A percentile compares a stretch with the other conserved stretches of the same genome.
phyloP scores from a whole-genome alignment of 1,139 yeast genomes.

The Kluyveromyces sp. region DNA sequence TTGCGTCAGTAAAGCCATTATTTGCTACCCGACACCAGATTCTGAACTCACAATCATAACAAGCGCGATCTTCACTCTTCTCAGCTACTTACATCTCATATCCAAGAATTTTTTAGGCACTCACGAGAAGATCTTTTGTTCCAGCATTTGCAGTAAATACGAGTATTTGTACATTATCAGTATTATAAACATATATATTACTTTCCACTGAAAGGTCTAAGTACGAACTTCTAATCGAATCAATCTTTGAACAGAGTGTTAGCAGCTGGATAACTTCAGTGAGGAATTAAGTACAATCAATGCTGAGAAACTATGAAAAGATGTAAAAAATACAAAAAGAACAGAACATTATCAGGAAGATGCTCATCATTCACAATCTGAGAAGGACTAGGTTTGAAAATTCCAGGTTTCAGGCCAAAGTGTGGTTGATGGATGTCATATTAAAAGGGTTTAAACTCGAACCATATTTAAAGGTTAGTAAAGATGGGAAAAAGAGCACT shows the following conservation, averaged over 20 bases:
- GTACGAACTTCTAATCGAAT: background rate
- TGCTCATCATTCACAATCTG: background rate
- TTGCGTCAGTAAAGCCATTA: slow-evolving; percentile 11
- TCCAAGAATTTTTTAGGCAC: background rate
- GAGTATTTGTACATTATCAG: slow-evolving; percentile 6
- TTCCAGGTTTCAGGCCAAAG: too few species aligned
- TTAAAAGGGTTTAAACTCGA: background rate
- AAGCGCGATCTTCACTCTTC: background rate
- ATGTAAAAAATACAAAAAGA: background rate
- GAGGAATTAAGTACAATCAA: background rate
- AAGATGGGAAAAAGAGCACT: background rate
- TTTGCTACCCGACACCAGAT: background rate
- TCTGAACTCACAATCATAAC: background rate
- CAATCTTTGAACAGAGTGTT: background rate
- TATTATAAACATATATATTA: slow-evolving; percentile 1
- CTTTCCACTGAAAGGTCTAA: background rate
- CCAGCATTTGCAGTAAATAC: slow-evolving; percentile 4
- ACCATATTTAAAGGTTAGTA: background rate
- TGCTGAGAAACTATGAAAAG: background rate
- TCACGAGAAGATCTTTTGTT: slow-evolving; percentile 1
- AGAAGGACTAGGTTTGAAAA: too few species aligned
- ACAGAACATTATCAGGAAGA: background rate
- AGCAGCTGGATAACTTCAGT: background rate
- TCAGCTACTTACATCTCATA: background rate
- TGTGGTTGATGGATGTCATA: background rate